Evolutionary conservation across 1,139 yeast species (phyloP).

Genomic region (Candida sp.): DNA sequence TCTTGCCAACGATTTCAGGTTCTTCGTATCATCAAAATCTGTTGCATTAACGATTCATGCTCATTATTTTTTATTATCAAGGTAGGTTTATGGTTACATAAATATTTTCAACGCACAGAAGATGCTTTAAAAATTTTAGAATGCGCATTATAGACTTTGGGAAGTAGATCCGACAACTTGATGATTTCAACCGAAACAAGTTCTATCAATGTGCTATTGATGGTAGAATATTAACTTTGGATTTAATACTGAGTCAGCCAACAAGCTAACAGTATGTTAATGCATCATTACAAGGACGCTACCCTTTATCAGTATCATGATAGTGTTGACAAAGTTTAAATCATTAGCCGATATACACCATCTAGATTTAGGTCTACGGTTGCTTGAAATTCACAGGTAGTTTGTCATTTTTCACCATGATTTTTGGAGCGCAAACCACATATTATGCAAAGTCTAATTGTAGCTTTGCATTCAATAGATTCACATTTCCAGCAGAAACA

Average conservation of each 20-base stretch:
- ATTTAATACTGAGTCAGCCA: no score
- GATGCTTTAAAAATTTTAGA: background rate
- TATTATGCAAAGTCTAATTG: background rate
- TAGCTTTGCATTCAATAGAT: background rate
- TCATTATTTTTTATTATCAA: background rate
- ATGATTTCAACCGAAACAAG: no score
- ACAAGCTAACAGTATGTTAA: background rate
- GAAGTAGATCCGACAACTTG: no score
- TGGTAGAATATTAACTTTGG: no score
- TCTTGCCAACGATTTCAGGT: background rate
- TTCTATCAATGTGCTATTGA: no score
- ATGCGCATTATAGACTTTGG: background rate
- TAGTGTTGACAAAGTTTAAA: background rate
- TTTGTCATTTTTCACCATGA: background rate
- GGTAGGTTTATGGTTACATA: background rate
- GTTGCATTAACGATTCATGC: background rate
- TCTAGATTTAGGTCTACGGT: background rate
- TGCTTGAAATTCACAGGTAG: background rate
- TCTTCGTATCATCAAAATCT: background rate
- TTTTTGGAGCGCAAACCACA: background rate
- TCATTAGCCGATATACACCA: background rate
- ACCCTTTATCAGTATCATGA: background rate
- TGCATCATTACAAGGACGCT: background rate
- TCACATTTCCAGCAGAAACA: background rate
- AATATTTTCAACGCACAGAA: background rate